phyloP scores from a whole-genome alignment of 1,139 yeast species.

The Blastobotrys elegans region DNA sequence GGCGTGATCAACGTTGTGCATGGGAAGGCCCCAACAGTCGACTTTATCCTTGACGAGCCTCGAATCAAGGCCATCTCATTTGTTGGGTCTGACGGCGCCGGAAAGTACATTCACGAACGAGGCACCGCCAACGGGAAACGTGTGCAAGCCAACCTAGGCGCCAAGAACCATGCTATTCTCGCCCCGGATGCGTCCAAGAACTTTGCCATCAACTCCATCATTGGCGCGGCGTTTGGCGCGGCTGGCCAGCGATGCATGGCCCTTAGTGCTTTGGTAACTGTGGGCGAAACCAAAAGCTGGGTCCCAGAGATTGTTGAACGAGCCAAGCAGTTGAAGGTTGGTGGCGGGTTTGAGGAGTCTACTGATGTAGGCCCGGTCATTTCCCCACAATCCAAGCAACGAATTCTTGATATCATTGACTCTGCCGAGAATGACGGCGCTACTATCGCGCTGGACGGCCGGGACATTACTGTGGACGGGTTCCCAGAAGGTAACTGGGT shows the following conservation, averaged over 20 bases:
- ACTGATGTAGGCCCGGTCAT: conserved; percentile 73
- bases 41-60: conserved; percentile 68
- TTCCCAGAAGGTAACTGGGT: conserved; percentile 67
- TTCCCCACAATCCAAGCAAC: conserved; percentile 51
- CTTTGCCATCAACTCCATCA: conserved; percentile 62
- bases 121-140: conserved; percentile 70
- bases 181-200: conserved; percentile 68
- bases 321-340: conserved; percentile 54
- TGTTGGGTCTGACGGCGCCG: conserved; percentile 76
- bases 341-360: conserved; percentile 59
- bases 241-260: conserved; percentile 89
- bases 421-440: conserved; percentile 56
- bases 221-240: conserved; percentile 80
- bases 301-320: conserved; percentile 53
- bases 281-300: conserved; percentile 66
- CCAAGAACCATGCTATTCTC: conserved; percentile 70
- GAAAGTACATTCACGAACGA: conserved; percentile 63
- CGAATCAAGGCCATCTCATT: conserved; percentile 74
- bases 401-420: conserved; percentile 52
- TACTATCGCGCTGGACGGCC: conserved; percentile 58
- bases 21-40: conserved; percentile 73
- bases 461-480: conserved; percentile 47
- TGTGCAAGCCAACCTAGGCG: conserved; percentile 75
- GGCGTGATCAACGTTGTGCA: conserved; percentile 73
- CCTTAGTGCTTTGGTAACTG: conserved; percentile 69